These are phyloP conservation scores for Plasmodium gaboni DNA, from an alignment of 169 alveolate genomes.

Conservation along the genomic window DNA sequence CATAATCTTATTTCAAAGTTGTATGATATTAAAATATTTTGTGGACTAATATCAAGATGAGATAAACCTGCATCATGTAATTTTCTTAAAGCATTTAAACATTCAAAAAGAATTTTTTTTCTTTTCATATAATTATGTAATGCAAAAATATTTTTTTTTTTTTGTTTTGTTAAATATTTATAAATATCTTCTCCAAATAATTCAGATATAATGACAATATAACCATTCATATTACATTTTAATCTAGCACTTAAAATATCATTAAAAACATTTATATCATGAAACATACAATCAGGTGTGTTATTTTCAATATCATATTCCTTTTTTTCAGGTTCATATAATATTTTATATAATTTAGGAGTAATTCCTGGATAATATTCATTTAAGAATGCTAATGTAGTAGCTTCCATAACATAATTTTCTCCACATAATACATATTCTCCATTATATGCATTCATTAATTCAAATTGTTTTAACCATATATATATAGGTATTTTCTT, in stretches of 20 bases:
- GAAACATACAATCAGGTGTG: constrained; percentile 4
- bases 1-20: constrained; percentile 80
- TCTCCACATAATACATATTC: constrained; percentile 86
- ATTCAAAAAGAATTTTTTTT: constrained; percentile 77
- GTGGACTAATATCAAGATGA: constrained; percentile 88
- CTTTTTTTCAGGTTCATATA: constrained; percentile 70
- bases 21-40: constrained; percentile 82
- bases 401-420: constrained; percentile 87
- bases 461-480: constrained; percentile 83
- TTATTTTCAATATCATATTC: not conserved
- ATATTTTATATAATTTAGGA: constrained; percentile 80
- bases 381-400: constrained; percentile 80
- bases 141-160: constrained; percentile 41
- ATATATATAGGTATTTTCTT: constrained; percentile 82
- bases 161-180: constrained; percentile 71
- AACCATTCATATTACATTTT: constrained; percentile 73
- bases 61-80: constrained; percentile 84
- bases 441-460: constrained; percentile 81
- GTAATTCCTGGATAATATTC: constrained; percentile 76
- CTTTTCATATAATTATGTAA: constrained; percentile 71
- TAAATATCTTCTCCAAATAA: constrained; percentile 79
- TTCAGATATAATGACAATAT: constrained; percentile 79
- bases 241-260: constrained; percentile 24
- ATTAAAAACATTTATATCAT: constrained; percentile 51
- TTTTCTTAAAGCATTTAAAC: constrained; percentile 68